Conservation (phyloP, 306 rosid genomes). For the Cicer bijugum region DNA sequence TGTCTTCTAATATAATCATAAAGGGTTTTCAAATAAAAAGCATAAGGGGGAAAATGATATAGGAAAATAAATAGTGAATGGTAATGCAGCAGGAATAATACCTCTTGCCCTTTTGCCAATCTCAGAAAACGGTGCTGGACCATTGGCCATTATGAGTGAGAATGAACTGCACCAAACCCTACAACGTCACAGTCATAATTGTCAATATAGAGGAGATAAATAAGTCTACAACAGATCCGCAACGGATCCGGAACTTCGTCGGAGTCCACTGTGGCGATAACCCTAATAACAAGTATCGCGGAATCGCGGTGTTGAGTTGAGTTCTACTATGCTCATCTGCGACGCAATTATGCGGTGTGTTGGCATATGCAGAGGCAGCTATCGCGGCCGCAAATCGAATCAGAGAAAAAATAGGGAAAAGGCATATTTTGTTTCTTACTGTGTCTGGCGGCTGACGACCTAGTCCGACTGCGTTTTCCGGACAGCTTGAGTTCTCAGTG, state of each 20-base stretch:
- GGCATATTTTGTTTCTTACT: neutral
- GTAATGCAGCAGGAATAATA: conserved; percentile 36
- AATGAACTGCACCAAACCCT: conserved; percentile 48
- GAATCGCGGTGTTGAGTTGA: neutral
- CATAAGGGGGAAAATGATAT: neutral
- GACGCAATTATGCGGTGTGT: neutral
- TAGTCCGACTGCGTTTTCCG: neutral
- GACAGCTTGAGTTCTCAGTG: neutral
- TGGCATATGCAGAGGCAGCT: neutral
- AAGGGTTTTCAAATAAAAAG: neutral
- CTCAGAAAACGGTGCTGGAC: conserved; percentile 89
- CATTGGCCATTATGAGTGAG: conserved; percentile 65
- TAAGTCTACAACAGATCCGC: neutral
- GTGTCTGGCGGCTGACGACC: neutral
- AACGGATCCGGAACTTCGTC: neutral
- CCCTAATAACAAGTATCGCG: neutral
- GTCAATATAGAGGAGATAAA: neutral
- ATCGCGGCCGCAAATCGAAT: neutral
- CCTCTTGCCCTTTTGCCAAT: conserved; percentile 90
- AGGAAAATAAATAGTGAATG: neutral
- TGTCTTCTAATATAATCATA: neutral
- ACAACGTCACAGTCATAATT: conserved; percentile 18
- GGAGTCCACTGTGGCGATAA: neutral
- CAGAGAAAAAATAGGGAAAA: neutral
- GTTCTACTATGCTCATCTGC: neutral